phyloP scores from a whole-genome alignment of 805 yeast genomes.

The Starmerella roubikii region DNA sequence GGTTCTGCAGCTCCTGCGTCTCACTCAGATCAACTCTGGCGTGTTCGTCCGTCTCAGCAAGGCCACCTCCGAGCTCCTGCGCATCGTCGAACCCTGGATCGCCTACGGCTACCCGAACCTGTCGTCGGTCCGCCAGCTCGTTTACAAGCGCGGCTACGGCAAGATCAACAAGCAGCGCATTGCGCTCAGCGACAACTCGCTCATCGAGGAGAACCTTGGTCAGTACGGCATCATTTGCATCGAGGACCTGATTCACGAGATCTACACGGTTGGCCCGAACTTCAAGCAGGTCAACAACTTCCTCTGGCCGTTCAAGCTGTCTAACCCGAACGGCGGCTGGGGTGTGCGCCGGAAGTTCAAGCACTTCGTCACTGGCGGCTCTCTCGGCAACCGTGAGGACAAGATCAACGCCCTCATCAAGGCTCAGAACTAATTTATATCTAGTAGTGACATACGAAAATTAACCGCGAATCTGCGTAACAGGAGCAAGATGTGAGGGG shows the following conservation, averaged over 20 bases:
- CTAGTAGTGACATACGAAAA: neutral
- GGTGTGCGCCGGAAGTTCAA: slow-evolving; percentile 92
- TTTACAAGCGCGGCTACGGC: slow-evolving; percentile 97
- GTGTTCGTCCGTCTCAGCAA: slow-evolving; percentile 89
- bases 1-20: slow-evolving; percentile 82
- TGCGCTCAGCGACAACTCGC: slow-evolving; percentile 72
- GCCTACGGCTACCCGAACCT: slow-evolving; percentile 96
- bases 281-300: slow-evolving; percentile 97
- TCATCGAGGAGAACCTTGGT: slow-evolving; percentile 79
- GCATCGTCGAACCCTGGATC: slow-evolving; percentile 90
- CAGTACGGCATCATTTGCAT: slow-evolving; percentile 83
- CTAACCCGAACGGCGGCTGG: slow-evolving; percentile 97
- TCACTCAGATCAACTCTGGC: slow-evolving; percentile 89
- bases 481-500: too few relatives aligned
- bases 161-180: slow-evolving; percentile 94
- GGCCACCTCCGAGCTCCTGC: slow-evolving; percentile 86
- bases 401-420: slow-evolving; percentile 88
- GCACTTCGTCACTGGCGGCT: slow-evolving; percentile 96
- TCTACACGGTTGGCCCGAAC: slow-evolving; percentile 94
- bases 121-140: slow-evolving; percentile 79
- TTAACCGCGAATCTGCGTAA: too few relatives aligned
- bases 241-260: slow-evolving; percentile 93
- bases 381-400: slow-evolving; percentile 96
- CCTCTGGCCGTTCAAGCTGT: slow-evolving; percentile 95
- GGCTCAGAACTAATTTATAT: slow-evolving; percentile 62